These are phyloP conservation scores for Claviceps lovelessii DNA, from an alignment of 2,329 filamentous ascomycete genomes.

Conservation along the genomic window DNA sequence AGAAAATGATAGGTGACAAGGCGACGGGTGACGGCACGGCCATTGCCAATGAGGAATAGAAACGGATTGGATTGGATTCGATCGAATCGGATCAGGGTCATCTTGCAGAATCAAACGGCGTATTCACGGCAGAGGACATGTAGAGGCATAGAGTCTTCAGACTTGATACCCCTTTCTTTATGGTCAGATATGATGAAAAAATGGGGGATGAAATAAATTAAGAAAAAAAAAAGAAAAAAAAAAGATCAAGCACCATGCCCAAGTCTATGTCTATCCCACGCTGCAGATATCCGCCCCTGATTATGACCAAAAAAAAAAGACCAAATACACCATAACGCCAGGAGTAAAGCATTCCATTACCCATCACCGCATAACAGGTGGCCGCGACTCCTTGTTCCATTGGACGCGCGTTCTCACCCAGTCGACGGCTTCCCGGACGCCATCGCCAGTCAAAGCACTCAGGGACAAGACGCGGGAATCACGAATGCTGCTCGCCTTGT, in stretches of 20 bases:
- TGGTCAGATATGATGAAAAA: no score
- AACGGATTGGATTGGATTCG: background rate
- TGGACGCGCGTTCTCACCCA: slow-evolving; percentile 85
- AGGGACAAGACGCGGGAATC: slow-evolving; percentile 86
- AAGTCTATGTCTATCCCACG: no score
- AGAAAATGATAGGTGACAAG: slow-evolving; percentile 57
- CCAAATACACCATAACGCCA: background rate
- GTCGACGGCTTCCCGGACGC: slow-evolving; percentile 90
- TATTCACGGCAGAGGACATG: background rate
- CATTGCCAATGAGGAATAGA: background rate
- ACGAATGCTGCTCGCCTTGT: slow-evolving; percentile 71
- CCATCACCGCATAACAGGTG: slow-evolving; percentile 73
- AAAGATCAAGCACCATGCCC: background rate
- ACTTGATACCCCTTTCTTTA: slow-evolving; percentile 1
- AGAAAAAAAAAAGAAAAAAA: background rate
- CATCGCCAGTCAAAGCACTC: slow-evolving; percentile 75
- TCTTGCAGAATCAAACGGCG: background rate
- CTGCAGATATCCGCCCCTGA: no score
- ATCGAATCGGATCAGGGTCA: background rate
- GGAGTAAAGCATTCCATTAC: background rate
- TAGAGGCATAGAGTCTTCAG: background rate
- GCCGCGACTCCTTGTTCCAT: slow-evolving; percentile 90
- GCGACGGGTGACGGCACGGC: background rate
- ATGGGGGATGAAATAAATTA: background rate
- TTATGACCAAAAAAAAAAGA: background rate